Conservation (phyloP, 2,329 filamentous ascomycete genomes). For the Talaromyces pinophilus region DNA sequence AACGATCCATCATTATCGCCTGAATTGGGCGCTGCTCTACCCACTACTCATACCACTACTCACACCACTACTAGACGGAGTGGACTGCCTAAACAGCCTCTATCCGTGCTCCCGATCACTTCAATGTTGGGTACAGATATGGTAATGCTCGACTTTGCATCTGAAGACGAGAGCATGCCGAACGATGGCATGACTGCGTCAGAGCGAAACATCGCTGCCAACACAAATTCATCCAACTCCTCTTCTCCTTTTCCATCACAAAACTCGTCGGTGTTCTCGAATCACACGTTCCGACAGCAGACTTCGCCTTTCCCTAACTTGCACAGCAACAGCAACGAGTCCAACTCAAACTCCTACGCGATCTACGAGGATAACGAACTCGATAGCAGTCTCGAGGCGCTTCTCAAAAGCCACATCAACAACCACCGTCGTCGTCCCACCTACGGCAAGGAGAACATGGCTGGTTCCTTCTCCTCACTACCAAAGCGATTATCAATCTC, state of each 20-base stretch:
- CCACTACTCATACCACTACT: slow-evolving; percentile 37
- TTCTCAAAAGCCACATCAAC: slow-evolving; percentile 4
- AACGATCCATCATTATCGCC: slow-evolving; percentile 50
- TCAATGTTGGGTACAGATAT: slow-evolving; percentile 35
- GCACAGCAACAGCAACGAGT: slow-evolving; percentile 1
- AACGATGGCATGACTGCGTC: slow-evolving; percentile 38
- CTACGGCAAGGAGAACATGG: slow-evolving; percentile 21
- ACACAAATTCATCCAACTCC: slow-evolving; percentile 25
- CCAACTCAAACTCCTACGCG: slow-evolving; percentile 24
- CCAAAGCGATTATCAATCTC: slow-evolving; percentile 12
- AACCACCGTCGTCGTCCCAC: slow-evolving; percentile 2
- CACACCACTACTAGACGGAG: slow-evolving; percentile 34
- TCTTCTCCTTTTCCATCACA: slow-evolving; percentile 29
- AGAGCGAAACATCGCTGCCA: slow-evolving; percentile 46
- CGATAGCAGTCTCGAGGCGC: slow-evolving; percentile 5
- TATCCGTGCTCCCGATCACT: slow-evolving; percentile 43
- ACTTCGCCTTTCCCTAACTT: not conserved
- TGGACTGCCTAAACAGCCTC: slow-evolving; percentile 44
- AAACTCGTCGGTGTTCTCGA: slow-evolving; percentile 38
- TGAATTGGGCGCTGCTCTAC: slow-evolving; percentile 36
- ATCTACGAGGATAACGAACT: slow-evolving; percentile 33
- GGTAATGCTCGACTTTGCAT: slow-evolving; percentile 32
- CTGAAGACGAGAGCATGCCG: slow-evolving; percentile 29
- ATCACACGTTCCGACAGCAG: not conserved
- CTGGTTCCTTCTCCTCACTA: slow-evolving; percentile 2